Evolutionary conservation across 805 yeast species (phyloP).

Genomic region (Ogataea chonburiensis): DNA sequence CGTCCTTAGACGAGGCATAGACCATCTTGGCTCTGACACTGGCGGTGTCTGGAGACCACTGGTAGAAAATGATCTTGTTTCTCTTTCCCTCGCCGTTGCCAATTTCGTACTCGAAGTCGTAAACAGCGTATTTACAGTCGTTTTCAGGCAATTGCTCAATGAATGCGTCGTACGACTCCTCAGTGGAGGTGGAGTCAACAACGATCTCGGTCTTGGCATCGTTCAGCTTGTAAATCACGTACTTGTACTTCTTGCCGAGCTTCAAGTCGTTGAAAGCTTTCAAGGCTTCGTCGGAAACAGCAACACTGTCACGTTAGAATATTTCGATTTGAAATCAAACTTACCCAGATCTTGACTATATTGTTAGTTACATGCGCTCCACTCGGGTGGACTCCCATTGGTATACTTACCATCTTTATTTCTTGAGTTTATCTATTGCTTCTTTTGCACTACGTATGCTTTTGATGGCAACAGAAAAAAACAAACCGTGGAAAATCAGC

Average conservation of each 20-base stretch:
- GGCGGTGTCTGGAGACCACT: conserved; percentile 99
- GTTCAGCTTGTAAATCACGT: conserved; percentile 76
- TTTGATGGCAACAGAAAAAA: conserved; percentile 14
- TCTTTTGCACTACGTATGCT: conserved; percentile 10
- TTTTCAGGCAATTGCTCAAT: conserved; percentile 88
- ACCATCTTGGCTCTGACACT: conserved; percentile 96
- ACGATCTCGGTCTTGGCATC: conserved; percentile 85
- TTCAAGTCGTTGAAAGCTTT: conserved; percentile 94
- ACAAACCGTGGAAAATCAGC: conserved; percentile 2
- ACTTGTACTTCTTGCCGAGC: conserved; percentile 87
- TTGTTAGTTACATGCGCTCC: conserved; percentile 9
- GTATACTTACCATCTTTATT: conserved; percentile 11
- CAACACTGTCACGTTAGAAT: conserved; percentile 50
- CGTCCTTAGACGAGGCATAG: conserved; percentile 97
- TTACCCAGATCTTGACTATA: conserved; percentile 37
- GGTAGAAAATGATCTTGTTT: conserved; percentile 65
- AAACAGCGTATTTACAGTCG: conserved; percentile 94
- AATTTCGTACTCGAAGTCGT: conserved; percentile 93
- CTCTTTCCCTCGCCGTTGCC: conserved; percentile 91
- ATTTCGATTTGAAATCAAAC: conserved; percentile 10
- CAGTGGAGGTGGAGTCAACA: conserved; percentile 80
- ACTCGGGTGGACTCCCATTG: not conserved
- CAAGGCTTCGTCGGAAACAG: conserved; percentile 84
- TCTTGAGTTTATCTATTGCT: conserved; percentile 7
- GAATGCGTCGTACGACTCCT: conserved; percentile 77